Base-by-base conservation (phyloP, 768 basidiomycete species). In the Collybia nuda region DNA sequence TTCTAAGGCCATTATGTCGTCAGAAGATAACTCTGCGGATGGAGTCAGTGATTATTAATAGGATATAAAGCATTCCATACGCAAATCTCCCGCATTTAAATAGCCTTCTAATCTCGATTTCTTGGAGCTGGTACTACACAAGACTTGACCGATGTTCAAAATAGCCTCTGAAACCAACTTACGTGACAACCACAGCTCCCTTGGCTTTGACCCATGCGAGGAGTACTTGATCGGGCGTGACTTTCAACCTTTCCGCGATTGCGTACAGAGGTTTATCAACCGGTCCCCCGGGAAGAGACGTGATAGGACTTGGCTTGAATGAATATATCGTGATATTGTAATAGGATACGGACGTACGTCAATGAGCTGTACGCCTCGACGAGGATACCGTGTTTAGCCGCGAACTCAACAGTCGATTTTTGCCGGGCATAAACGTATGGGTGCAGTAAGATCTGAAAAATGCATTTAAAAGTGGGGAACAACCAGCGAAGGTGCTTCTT, bases 291-390 rank as follows among this genome's bases (percentile, higher is more conserved):
- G 82, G 80, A 37, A 66, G 65, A 19, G 61, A 61, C 0, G 84
- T 88, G 35, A 90, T 70, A 5, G 87, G 86, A 46, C 84, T 85
- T 53, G 81, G 41, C 15, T 8, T n/a, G 36, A 42, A 19, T 14
- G 36, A 29, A 22, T 35, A 6, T 18, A 19, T 42, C 18, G 18
- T 14, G 23, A 21, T n/a, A 15, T 40, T 14, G 40, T 45, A 29
- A 32, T 44, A 47, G 24, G 17, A 40, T 41, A 40, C 32, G 15
- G 22, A 60, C 80, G 21, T 50, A 86, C 85, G 73, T 78, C 38
- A 93, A 72, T 17, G 79, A 67, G 48, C 85, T 83, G 67, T 91
- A 91, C 0, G 82, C 88, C 63, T 90, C 89, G 38, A 81, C 80
- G 19, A 82, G 74, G 44, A 92, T 87, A 14, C 74, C 76, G 48